Evolutionary conservation across 306 rosid species (phyloP).

Genomic region (Trichosanthes truncata): DNA sequence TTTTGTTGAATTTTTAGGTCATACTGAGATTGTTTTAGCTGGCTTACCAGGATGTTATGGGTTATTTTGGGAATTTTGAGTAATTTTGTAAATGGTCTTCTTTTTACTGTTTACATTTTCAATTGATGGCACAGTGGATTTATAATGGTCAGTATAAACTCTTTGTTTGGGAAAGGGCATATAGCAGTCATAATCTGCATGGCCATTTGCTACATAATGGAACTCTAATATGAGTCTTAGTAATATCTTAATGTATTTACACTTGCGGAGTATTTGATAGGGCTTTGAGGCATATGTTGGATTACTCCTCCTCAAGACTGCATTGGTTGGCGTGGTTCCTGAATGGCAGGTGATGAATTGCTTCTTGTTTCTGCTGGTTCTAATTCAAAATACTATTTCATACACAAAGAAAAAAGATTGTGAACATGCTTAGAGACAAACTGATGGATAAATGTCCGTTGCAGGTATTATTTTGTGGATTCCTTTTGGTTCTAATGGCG

Average conservation of each 20-base stretch:
- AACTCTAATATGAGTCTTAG: background rate
- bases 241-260: conserved; percentile 1
- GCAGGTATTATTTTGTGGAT: conserved; percentile 88
- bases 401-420: background rate
- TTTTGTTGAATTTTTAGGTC: background rate
- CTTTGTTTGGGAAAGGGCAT: background rate
- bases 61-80: background rate
- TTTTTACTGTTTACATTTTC: background rate
- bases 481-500: conserved; percentile 79
- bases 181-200: background rate
- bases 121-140: background rate
- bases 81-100: background rate
- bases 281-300: conserved; percentile 95
- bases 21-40: background rate
- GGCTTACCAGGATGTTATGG: background rate
- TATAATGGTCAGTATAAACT: background rate
- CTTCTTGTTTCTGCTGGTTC: background rate
- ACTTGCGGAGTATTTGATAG: conserved; percentile 22
- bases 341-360: conserved; percentile 88
- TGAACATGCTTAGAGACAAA: background rate
- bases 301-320: conserved; percentile 60
- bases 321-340: conserved; percentile 50
- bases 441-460: conserved; percentile 12
- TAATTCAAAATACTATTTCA: background rate
- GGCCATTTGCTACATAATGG: background rate